phyloP scores from a whole-genome alignment of 768 basidiomycete species.

The Russula earlei region DNA sequence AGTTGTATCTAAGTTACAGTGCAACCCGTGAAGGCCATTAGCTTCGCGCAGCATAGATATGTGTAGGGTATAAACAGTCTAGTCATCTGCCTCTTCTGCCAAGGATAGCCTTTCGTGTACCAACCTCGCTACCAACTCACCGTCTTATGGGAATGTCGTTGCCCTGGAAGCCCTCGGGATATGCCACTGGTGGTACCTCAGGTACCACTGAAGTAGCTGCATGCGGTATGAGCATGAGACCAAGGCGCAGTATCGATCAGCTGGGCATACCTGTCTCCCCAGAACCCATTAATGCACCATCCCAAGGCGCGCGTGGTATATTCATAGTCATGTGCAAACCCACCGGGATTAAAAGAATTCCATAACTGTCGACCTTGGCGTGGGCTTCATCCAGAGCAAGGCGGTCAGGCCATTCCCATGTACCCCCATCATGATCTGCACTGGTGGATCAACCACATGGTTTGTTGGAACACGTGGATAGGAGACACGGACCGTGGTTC shows the following conservation, averaged over 20 bases:
- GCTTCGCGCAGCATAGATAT: not conserved
- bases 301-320: slow-evolving; percentile 74
- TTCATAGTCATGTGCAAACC: slow-evolving; percentile 83
- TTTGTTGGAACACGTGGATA: slow-evolving; percentile 1
- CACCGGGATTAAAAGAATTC: slow-evolving; percentile 83
- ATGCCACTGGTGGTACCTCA: slow-evolving; percentile 54
- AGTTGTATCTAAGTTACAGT: not conserved
- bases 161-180: slow-evolving; percentile 85
- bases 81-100: slow-evolving; percentile 54
- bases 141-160: slow-evolving; percentile 81
- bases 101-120: slow-evolving; percentile 50
- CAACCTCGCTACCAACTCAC: slow-evolving; percentile 51
- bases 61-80: not conserved
- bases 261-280: slow-evolving; percentile 53
- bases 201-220: slow-evolving; percentile 66
- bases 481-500: slow-evolving; percentile 62
- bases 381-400: slow-evolving; percentile 87
- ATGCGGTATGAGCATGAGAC: not conserved
- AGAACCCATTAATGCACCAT: slow-evolving; percentile 82
- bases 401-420: slow-evolving; percentile 89
- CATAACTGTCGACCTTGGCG: slow-evolving; percentile 74
- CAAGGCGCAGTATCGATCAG: not conserved
- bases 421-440: slow-evolving; percentile 87
- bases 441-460: not conserved
- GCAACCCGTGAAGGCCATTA: not conserved